These are phyloP conservation scores for Lycium ferocissimum DNA, from an alignment of 257 asterid species.

Conservation along the genomic window DNA sequence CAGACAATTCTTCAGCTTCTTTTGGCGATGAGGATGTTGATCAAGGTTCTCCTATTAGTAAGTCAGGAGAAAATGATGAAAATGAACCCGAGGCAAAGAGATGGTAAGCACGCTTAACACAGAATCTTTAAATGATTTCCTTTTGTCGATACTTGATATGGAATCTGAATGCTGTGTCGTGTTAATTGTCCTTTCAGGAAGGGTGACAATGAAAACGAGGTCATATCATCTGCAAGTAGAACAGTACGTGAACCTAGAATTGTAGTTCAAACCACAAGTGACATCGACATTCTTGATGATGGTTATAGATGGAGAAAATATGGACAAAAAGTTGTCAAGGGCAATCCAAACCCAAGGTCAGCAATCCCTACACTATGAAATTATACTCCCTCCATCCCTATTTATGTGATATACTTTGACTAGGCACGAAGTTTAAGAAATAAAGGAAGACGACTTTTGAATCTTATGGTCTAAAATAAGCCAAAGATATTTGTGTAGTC, in stretches of 20 bases:
- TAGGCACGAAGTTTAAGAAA: no score
- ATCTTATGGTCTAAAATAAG: no score
- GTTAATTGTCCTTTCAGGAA: slow-evolving; percentile 59
- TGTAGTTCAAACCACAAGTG: slow-evolving; percentile 96
- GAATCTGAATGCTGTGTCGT: not conserved
- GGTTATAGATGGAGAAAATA: slow-evolving; percentile 98
- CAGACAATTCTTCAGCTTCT: slow-evolving; percentile 79
- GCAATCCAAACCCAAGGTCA: slow-evolving; percentile 95
- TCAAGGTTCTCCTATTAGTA: slow-evolving; percentile 72
- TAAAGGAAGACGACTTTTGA: no score
- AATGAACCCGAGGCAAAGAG: slow-evolving; percentile 81
- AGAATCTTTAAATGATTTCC: not conserved
- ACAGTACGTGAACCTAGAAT: slow-evolving; percentile 87
- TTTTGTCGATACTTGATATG: not conserved
- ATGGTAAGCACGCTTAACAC: slow-evolving; percentile 56
- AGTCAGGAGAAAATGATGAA: slow-evolving; percentile 73
- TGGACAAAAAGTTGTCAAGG: slow-evolving; percentile 94
- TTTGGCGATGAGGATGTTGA: slow-evolving; percentile 86
- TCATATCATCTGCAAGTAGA: slow-evolving; percentile 69
- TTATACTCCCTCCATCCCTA: no score
- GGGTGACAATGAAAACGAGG: slow-evolving; percentile 72
- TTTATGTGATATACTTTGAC: no score
- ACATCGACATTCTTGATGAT: slow-evolving; percentile 90
- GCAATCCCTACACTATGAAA: slow-evolving; percentile 6
- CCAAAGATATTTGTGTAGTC: no score